Evolutionary conservation across 2,329 filamentous ascomycete species (phyloP).

Genomic region (Ceratocystiopsis sp.): DNA sequence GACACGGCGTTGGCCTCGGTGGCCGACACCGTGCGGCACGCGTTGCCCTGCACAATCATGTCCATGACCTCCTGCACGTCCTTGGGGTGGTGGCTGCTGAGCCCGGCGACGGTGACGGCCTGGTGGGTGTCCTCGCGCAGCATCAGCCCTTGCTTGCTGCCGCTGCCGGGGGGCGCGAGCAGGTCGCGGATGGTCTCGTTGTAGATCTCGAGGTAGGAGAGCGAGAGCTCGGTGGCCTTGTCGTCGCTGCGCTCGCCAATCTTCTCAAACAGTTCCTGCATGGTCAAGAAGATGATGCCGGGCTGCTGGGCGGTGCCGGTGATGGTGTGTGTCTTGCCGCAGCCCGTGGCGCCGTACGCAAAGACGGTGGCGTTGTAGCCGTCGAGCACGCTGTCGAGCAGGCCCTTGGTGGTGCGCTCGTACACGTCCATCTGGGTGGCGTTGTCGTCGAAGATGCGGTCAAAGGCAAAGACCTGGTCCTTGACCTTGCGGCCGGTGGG

Average conservation of each 20-base stretch:
- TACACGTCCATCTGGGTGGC: constrained; percentile 86
- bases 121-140: constrained; percentile 89
- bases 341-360: constrained; percentile 92
- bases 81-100: constrained; percentile 80
- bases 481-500: constrained; percentile 82
- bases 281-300: constrained; percentile 95
- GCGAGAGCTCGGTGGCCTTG: constrained; percentile 74
- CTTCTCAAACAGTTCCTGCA: constrained; percentile 97
- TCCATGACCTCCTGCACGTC: constrained; percentile 98
- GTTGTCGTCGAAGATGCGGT: constrained; percentile 92
- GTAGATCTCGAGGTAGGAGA: constrained; percentile 97
- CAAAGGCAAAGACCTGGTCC: constrained; percentile 94
- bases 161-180: constrained; percentile 66
- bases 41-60: constrained; percentile 92
- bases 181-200: constrained; percentile 97
- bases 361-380: constrained; percentile 99
- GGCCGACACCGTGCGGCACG: constrained; percentile 86
- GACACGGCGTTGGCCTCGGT: constrained; percentile 96
- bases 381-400: constrained; percentile 91
- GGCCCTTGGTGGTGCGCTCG: constrained; percentile 71
- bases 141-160: constrained; percentile 71
- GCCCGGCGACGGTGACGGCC: constrained; percentile 73
- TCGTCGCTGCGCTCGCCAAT: constrained; percentile 75
- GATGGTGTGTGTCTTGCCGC: constrained; percentile 97
- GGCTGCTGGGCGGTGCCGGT: constrained; percentile 81